Evolutionary conservation across 345 rosid species (phyloP).

Genomic region (Crucihimalaya himalaica): DNA sequence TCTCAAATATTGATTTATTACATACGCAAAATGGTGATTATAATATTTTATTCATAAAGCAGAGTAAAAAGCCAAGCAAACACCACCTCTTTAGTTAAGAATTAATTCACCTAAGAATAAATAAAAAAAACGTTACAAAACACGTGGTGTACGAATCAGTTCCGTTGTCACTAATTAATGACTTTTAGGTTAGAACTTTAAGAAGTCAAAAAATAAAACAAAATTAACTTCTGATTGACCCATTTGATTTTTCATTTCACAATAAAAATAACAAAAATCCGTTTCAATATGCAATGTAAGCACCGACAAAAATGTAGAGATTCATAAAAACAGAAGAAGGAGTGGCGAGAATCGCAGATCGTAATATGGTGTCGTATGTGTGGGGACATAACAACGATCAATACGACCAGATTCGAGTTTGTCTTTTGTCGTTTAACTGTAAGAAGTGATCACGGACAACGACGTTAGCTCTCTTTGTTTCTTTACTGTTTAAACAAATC

Average conservation of each 20-base stretch:
- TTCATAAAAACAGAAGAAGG: slow-evolving; percentile 11
- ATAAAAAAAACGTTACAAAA: slow-evolving; percentile 11
- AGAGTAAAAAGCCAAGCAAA: slow-evolving; percentile 6
- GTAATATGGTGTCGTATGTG: slow-evolving; percentile 22
- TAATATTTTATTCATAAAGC: not conserved
- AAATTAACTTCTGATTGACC: slow-evolving; percentile 22
- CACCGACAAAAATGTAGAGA: slow-evolving; percentile 34
- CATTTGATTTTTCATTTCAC: slow-evolving; percentile 7
- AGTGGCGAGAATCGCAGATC: slow-evolving; percentile 37
- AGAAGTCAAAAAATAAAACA: slow-evolving; percentile 19
- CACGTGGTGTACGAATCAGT: slow-evolving; percentile 37
- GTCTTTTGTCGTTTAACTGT: slow-evolving; percentile 30
- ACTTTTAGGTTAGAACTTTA: slow-evolving; percentile 14
- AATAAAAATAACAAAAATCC: not conserved
- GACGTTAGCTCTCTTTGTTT: slow-evolving; percentile 16
- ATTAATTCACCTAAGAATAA: not conserved
- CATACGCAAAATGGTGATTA: too few species aligned
- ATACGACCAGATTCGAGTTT: slow-evolving; percentile 29
- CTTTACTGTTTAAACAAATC: slow-evolving; percentile 11
- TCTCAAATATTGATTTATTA: not conserved
- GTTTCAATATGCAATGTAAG: not conserved
- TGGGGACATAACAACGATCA: slow-evolving; percentile 32
- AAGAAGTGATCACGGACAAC: slow-evolving; percentile 28
- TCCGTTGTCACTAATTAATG: slow-evolving; percentile 35
- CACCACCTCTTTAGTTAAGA: slow-evolving; percentile 16